Base-by-base conservation (phyloP, 331 rosid species). In the Rosa hybrid region DNA sequence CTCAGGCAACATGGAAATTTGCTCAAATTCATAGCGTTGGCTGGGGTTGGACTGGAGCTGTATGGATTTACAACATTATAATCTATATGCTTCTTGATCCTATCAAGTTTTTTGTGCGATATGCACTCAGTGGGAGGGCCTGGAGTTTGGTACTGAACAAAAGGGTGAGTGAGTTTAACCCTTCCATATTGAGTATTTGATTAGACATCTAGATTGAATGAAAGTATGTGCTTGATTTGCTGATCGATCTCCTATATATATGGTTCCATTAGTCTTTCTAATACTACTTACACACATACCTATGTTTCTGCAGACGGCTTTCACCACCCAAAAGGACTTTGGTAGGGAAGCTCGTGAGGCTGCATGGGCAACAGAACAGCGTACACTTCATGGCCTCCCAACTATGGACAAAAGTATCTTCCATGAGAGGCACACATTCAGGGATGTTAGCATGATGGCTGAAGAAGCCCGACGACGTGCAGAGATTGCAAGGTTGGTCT, bases 401-500 rank as follows among this genome's bases (percentile, higher is more conserved):
- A 74, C 90, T 59, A 54, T 27, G 7, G 91, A 87, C 59, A 0
- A 79, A 42, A 89, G 73, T 78, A 45, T 5, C 50, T 72, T 84
- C 14, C 34, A 74, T 44, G 92, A 91, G 44, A 91, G 82, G 51
- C 49, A 78, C 82, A 84, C 86, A 39, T 84, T 86, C 77, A 84
- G 89, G 72, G 92, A 91, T 57, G 84, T 89, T 12, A 89, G 84
- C 78, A 79, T 88, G 76, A 41, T 91, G 76, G 95, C 92, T 48
- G 92, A 87, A 81, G 92, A 91, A 77, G 92, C 95, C 62, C 85
- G 82, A 71, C 84, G 92, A 78, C 67, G 92, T 12, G 95, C 91
- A 62, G 92, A 89, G 82, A 79, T 89, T 77, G 89, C 92, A 72
- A 91, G 92, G 94, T 88, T 77, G 34, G 72, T 21, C 34, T 18